Evolutionary conservation across 129 eudicot genomes (phyloP).

Genomic region (Kitagawia praeruptora): DNA sequence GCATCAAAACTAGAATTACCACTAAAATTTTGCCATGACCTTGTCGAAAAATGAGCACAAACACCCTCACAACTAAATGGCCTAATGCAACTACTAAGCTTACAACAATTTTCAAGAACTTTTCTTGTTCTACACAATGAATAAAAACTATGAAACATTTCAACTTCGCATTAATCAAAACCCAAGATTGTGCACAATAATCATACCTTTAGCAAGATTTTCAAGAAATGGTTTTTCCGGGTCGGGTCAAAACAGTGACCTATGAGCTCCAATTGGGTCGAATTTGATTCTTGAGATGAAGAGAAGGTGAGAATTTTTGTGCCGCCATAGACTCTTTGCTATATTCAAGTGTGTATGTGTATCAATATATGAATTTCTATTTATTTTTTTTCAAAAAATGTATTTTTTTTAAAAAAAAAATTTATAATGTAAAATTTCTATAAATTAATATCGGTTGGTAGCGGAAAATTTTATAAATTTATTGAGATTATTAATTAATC

Average conservation of each 20-base stretch:
- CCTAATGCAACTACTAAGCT: neutral
- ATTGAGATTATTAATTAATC: too few species aligned
- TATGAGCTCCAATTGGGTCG: neutral
- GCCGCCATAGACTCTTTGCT: neutral
- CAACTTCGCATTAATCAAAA: neutral
- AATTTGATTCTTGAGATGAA: neutral
- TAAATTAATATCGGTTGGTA: too few species aligned
- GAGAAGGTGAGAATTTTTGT: neutral
- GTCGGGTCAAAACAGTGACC: neutral
- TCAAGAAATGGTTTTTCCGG: neutral
- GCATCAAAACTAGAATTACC: neutral
- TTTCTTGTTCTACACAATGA: neutral
- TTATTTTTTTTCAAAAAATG: too few species aligned
- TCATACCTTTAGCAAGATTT: neutral
- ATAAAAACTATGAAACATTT: neutral
- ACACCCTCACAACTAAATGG: conserved; percentile 1
- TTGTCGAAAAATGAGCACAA: conserved; percentile 8
- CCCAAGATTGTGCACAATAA: neutral
- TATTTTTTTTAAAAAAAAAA: too few species aligned
- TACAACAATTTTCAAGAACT: neutral
- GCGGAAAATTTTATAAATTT: too few species aligned
- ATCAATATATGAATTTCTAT: too few species aligned
- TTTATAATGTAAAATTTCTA: too few species aligned
- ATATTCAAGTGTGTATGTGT: neutral
- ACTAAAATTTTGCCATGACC: conserved; percentile 20